Base-by-base conservation (phyloP, 768 basidiomycete species). In the Tricholoma matsutake region DNA sequence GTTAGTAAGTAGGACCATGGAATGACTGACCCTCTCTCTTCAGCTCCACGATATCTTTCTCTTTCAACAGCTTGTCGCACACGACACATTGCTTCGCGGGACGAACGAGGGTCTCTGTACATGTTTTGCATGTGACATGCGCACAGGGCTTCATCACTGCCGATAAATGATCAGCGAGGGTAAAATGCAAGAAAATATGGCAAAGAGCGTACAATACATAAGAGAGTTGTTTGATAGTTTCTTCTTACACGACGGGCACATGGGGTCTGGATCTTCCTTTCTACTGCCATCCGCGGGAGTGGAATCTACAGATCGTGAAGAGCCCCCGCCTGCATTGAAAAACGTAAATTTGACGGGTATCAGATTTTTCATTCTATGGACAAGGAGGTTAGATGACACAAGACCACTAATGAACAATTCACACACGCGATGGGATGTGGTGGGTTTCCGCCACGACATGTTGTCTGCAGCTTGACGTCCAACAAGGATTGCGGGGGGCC, bases 111-210 rank as follows among this genome's bases (percentile, higher is more conserved):
- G 92, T 87, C 57, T 98, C 94, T 2, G 87, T 87, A 72, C 97
- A 98, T 6, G 88, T 91, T 69, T 91, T 90, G 75, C 97, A 99
- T 0, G 88, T 83, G 29, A 98, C 94, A 72, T 99, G 94, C 0
- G 88, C 89, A 72, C 96, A 99, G 4, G 89, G 82, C 71, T 89
- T 91, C 79, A 89, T 85, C 41, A 92, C 92, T 93, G 52, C 45
- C 35, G 28, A 55, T 31, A 16, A 8, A 10, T 53, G 9, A 51
- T 63, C 25, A 60, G 47, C n/a, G 18, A 16, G 5, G 18, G 20
- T 31, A 47, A 54, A 31, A 45, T 14, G 53, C 56, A 22, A 39
- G 58, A 34, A 32, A 43, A 39, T 34, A 39, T 22, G 49, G 37
- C 25, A 11, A 52, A 58, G 4, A 25, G 78, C 90, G 53, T 70